Evolutionary conservation across 805 yeast genomes (phyloP).

Genomic region (Scheffersomyces coipomensis): DNA sequence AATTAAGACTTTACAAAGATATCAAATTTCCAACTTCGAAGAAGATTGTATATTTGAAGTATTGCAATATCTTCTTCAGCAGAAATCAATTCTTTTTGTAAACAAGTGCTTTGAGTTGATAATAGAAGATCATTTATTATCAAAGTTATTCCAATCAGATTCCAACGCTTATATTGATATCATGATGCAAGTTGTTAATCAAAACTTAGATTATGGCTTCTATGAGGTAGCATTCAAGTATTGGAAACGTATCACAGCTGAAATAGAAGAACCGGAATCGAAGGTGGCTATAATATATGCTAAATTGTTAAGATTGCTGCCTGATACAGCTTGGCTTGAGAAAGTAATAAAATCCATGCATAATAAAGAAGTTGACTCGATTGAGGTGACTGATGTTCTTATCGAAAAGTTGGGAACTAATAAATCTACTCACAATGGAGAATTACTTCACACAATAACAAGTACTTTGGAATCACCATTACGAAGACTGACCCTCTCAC

Average conservation of each 20-base stretch:
- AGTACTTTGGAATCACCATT: slow-evolving; percentile 26
- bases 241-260: background rate
- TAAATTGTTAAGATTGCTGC: background rate
- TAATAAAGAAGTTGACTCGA: background rate
- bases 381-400: slow-evolving; percentile 6
- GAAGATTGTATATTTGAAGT: background rate
- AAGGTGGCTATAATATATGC: background rate
- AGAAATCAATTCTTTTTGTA: background rate
- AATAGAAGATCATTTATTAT: background rate
- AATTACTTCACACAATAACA: slow-evolving; percentile 18
- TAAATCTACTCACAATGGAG: background rate
- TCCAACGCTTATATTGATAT: background rate
- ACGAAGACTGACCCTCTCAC: slow-evolving; percentile 29
- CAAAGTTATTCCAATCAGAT: background rate
- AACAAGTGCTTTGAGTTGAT: background rate
- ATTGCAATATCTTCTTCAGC: background rate
- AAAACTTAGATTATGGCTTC: background rate
- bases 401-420: slow-evolving; percentile 8
- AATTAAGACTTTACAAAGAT: background rate
- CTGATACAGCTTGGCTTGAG: background rate
- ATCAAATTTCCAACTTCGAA: background rate
- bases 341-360: background rate
- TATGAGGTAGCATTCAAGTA: background rate
- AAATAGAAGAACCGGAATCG: background rate
- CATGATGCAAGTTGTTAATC: background rate